Base-by-base conservation (phyloP, 352 stramenopile genomes). In the Plasmopara muralis region DNA sequence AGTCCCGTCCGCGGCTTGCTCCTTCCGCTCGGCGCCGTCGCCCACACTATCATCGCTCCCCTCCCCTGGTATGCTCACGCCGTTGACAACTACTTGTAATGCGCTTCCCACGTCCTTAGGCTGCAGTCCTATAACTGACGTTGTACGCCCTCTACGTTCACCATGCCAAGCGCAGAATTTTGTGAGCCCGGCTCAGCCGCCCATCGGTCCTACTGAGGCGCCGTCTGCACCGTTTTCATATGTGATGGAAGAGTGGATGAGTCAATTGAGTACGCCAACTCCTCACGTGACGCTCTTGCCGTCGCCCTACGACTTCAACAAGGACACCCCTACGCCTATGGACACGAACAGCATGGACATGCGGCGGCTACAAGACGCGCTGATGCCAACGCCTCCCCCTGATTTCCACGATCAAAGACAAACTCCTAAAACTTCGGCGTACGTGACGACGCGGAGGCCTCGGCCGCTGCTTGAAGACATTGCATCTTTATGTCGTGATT, bases 181-280 rank as follows among this genome's bases (percentile, higher is more conserved):
- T 13, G 10, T 41, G 28, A 66, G 52, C 50, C 57, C 51, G 18
- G 67, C 64, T 25, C 50, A 56, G 55, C 58, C 42, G 9, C 28
- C 37, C 2, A 49, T 47, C 5, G 65, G 53, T 2, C 60, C 66
- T 2, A 55, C 30, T 0, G 46, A 47, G 5, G 47, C 41, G 6
- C 69, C 62, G 29, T 83, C 72, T 29, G 79, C 70, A 33, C 72
- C 75, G 2, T 89, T 89, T 47, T 85, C 76, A 0, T 54, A 57
- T 0, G 74, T 89, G 25, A 89, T 89, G 78, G 78, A 77, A 41
- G 78, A 89, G 54, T 89, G 78, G 78, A 89, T 89, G 74, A 87
- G 66, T 42, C 76, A 89, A 47, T 48, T 87, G 50, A 71, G 77
- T 28, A 89, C 81, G 16, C 81, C 81, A 14, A 92, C 81, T 38